Evolutionary conservation across 2,329 filamentous ascomycete species (phyloP), one percentile per base, ranked within the genome.

Genomic region (Colletotrichum euphorbiae): DNA sequence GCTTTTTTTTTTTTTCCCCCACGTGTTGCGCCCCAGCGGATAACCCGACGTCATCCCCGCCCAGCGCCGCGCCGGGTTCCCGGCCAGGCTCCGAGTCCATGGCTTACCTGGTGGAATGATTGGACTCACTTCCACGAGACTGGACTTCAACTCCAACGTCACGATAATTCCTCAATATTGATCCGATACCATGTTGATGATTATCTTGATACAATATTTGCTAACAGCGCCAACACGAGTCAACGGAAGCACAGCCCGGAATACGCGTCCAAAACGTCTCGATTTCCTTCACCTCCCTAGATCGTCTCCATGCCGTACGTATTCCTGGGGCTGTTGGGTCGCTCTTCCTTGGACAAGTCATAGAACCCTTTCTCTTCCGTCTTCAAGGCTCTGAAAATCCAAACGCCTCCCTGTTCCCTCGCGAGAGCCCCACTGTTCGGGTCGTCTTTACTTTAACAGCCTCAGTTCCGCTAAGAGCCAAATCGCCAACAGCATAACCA

Each of bases 41-140:
- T 21, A 42, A 24, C 40, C 40, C 58, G 42, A 67, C 63, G 63
- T 67, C 63, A 67, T 67, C 33, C 58, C 21, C 42, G 28, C 42
- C 40, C 28, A 45, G 19, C 54, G 55, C 55, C 55, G 42, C 31
- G 55, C 55, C 55, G 55, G 54, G n/a, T 57, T 21, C 24, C 19
- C 54, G 38, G 54, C 54, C 54, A 24, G 54, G 38, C 31, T 31
- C 54, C 31, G 33, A 19, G 19, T 15, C 21, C 43, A 19, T 33
- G n/a, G 38, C 42, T 13, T 48, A 12, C 15, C 21, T 55, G 7
- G 19, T 21, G 13, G 33, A 31, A 43, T 2, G 9, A 21, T 43
- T 28, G 8, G 8, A 13, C 15, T 33, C 24, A 13, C 4, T 5
- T 12, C 6, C 36, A 13, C 36, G 36, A 12, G 2, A 38, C 13